Conservation (phyloP, 2,329 filamentous ascomycete genomes). For the Karstenula rhodostoma region DNA sequence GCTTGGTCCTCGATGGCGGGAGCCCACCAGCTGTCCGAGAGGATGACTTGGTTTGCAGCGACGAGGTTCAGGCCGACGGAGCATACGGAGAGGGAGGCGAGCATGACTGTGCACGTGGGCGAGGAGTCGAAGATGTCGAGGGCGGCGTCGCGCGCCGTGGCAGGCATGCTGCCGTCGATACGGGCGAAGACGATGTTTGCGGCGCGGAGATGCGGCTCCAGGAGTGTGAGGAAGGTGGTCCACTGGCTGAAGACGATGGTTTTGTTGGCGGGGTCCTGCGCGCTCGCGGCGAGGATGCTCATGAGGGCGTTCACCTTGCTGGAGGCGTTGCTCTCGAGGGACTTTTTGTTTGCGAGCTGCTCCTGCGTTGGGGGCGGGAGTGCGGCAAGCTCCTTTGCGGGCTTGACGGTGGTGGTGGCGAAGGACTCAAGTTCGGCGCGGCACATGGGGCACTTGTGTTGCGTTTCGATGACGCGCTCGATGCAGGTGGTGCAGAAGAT, state of each 20-base stretch:
- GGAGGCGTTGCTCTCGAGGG: conserved; percentile 62
- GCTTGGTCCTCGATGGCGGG: conserved; percentile 93
- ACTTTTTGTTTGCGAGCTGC: conserved; percentile 64
- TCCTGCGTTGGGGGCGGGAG: conserved; percentile 30
- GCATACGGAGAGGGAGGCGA: conserved; percentile 83
- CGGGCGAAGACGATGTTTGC: conserved; percentile 71
- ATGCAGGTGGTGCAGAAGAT: conserved; percentile 80
- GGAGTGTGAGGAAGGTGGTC: conserved; percentile 76
- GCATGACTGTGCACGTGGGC: conserved; percentile 73
- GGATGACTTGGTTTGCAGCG: conserved; percentile 83
- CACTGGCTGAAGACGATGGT: conserved; percentile 80
- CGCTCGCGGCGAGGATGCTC: conserved; percentile 75
- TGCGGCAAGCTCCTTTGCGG: conserved; percentile 62
- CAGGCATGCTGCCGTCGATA: conserved; percentile 82
- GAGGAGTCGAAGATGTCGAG: conserved; percentile 74
- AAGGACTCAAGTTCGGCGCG: conserved; percentile 67
- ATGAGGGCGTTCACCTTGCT: conserved; percentile 84
- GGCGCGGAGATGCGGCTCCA: conserved; percentile 72
- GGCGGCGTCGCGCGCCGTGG: conserved; percentile 73
- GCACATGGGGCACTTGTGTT: conserved; percentile 86
- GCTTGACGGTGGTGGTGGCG: conserved; percentile 66
- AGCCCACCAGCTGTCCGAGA: conserved; percentile 88
- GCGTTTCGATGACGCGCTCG: conserved; percentile 73
- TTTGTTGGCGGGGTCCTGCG: conserved; percentile 69
- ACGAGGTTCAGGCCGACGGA: conserved; percentile 88